Base-by-base conservation (phyloP, 441 rosid species). In the Bruguiera hainesii region DNA sequence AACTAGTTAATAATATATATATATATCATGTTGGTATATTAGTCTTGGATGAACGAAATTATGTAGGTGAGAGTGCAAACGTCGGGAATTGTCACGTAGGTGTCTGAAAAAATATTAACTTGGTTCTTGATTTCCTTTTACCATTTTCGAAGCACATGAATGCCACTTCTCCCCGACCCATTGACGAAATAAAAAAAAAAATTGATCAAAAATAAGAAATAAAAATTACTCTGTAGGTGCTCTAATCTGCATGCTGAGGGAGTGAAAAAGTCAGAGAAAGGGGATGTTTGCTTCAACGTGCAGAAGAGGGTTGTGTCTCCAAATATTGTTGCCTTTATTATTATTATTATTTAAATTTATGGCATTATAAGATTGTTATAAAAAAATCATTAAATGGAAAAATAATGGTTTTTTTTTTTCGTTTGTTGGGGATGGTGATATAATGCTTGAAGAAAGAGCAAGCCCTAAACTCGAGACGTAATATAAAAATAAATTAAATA, bases 371-470 rank as follows among this genome's bases (percentile, higher is more conserved):
- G 29, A 39, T 39, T 39, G 1, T 39, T 11, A 39, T 39, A 10
- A 39, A 42, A 37, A 15, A 1, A 8, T 20, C 26, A 33, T 33
- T 33, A 55, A 10, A 2, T 6, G 13, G 16, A 42, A 0, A 29
- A 35, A 42, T 9, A 62, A 18, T 28, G 33, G 39, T 66, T 53
- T 30, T 67, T 62, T 70, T 66, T 42, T 42, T 1, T 0, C 0
- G 4, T 2, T 0, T 15, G 7, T 2, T 15, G 60, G 83, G 78
- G 66, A 72, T 62, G 73, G 76, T 55, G 66, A 73, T 63, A 59
- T 60, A 66, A 70, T 33, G 79, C 83, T 83, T 77, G 74, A 62
- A 72, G 68, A 11, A 64, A 71, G 77, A 81, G 83, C 64, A 70
- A 76, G 63, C 29, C 42, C 31, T 65, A 35, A 11, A 55, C 4